Evolutionary conservation across 148 eudicot species (phyloP).

Genomic region (Limonium bicolor): DNA sequence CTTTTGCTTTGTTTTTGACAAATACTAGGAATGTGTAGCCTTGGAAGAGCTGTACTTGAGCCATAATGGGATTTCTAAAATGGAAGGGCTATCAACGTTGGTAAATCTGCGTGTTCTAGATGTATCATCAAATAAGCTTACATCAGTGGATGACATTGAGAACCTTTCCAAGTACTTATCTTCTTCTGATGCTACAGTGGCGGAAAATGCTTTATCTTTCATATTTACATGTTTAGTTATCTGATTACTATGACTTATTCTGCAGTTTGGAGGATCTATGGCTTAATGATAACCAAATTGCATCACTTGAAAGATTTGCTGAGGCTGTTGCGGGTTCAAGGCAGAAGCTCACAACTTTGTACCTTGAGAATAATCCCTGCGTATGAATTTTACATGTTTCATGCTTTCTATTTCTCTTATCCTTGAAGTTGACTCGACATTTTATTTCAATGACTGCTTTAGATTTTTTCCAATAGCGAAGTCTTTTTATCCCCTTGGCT

Average conservation of each 20-base stretch:
- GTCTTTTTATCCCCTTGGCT: too few species aligned
- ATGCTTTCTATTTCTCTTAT: too few species aligned
- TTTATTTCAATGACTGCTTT: not conserved
- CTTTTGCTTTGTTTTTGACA: not conserved
- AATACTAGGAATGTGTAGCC: conserved; percentile 65
- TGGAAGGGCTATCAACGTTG: conserved; percentile 82
- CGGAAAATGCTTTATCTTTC: too few species aligned
- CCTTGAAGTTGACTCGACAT: not conserved
- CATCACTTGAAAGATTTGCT: conserved; percentile 47
- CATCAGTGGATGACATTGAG: conserved; percentile 56
- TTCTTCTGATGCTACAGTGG: not conserved
- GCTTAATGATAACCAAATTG: conserved; percentile 94
- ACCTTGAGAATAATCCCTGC: conserved; percentile 96
- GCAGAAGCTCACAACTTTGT: conserved; percentile 79
- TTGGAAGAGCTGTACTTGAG: conserved; percentile 90
- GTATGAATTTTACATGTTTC: conserved; percentile 47
- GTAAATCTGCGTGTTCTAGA: conserved; percentile 76
- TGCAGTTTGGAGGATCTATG: conserved; percentile 91
- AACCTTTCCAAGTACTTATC: conserved; percentile 41
- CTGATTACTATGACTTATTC: not conserved
- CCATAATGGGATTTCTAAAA: conserved; percentile 85
- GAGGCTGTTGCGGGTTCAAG: conserved; percentile 73
- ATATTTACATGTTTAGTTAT: too few species aligned
- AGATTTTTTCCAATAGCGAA: not conserved
- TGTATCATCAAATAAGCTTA: conserved; percentile 80